phyloP scores from a whole-genome alignment of 169 alveolate genomes.

The Plasmodium coatneyi region DNA sequence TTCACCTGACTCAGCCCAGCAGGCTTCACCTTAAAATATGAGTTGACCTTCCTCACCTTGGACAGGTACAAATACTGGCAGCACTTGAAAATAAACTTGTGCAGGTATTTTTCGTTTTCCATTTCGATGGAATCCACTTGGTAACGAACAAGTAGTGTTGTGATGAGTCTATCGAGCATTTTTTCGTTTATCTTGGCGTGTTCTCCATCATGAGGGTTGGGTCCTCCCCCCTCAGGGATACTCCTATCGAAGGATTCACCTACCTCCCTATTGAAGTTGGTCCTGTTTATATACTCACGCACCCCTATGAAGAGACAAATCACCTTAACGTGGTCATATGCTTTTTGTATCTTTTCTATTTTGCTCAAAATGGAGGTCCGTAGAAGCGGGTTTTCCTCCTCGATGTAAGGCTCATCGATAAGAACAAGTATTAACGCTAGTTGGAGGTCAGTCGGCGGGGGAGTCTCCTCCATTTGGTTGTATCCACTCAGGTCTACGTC shows the following conservation, averaged over 20 bases:
- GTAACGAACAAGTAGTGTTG: conserved; percentile 19
- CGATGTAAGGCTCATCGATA: conserved; percentile 36
- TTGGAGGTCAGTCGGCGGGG: not conserved
- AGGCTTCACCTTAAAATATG: conserved; percentile 66
- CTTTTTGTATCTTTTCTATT: conserved; percentile 47
- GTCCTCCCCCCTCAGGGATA: not conserved
- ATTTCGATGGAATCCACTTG: conserved; percentile 47
- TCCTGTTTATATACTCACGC: conserved; percentile 51
- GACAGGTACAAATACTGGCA: conserved; percentile 54
- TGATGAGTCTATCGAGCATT: conserved; percentile 29
- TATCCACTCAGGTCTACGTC: not conserved
- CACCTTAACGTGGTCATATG: conserved; percentile 21
- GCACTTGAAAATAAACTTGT: conserved; percentile 45
- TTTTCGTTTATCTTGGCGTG: conserved; percentile 18
- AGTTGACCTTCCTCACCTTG: conserved; percentile 37
- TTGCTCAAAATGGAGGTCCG: conserved; percentile 4
- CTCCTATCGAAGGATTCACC: not conserved
- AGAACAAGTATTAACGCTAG: conserved; percentile 55
- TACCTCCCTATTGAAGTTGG: not conserved
- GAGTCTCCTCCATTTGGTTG: conserved; percentile 1
- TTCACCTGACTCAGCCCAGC: conserved; percentile 10
- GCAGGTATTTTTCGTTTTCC: conserved; percentile 18
- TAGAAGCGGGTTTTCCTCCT: not conserved
- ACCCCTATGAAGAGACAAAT: conserved; percentile 67
- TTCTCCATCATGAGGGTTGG: not conserved